A percentile compares a stretch with the other conserved stretches of the same genome.
These are phyloP conservation scores for Calcarisporium arbuscula DNA, from an alignment of 2,329 filamentous ascomycete species.

Conservation along the genomic window DNA sequence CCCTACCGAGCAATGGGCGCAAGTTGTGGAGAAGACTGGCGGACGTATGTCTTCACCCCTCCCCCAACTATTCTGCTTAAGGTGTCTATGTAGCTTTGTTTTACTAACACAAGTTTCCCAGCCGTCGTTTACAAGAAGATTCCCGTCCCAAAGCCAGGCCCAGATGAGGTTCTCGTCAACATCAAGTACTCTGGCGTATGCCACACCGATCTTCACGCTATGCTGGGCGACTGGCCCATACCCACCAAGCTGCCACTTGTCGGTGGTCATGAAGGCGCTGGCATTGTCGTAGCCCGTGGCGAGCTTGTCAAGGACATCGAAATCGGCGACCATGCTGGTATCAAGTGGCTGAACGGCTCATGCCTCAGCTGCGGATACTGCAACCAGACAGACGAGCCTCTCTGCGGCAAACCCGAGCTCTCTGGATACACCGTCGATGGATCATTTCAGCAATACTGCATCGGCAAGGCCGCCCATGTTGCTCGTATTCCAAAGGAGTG, in stretches of 20 bases:
- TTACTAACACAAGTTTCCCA: slow-evolving; percentile 20
- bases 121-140: slow-evolving; percentile 72
- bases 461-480: slow-evolving; percentile 81
- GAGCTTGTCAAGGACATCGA: slow-evolving; percentile 70
- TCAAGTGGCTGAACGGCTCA: slow-evolving; percentile 90
- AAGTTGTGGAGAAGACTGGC: slow-evolving; percentile 78
- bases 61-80: too few relatives aligned
- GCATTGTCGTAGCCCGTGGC: slow-evolving; percentile 74
- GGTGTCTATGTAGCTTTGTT: too few relatives aligned
- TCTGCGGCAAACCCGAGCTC: slow-evolving; percentile 68
- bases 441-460: slow-evolving; percentile 85
- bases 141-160: slow-evolving; percentile 70
- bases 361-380: slow-evolving; percentile 83
- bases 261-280: slow-evolving; percentile 75
- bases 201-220: slow-evolving; percentile 75
- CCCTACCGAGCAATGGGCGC: slow-evolving; percentile 83
- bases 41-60: slow-evolving; percentile 45
- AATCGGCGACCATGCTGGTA: slow-evolving; percentile 78
- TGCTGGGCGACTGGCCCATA: slow-evolving; percentile 87
- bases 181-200: slow-evolving; percentile 87
- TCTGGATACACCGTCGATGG: slow-evolving; percentile 93
- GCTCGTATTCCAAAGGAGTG: slow-evolving; percentile 74
- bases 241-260: slow-evolving; percentile 77
- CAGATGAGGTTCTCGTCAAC: slow-evolving; percentile 88
- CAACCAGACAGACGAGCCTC: slow-evolving; percentile 71